Evolutionary conservation across 73 alveolate species (phyloP).

Genomic region (Stentor coeruleus): DNA sequence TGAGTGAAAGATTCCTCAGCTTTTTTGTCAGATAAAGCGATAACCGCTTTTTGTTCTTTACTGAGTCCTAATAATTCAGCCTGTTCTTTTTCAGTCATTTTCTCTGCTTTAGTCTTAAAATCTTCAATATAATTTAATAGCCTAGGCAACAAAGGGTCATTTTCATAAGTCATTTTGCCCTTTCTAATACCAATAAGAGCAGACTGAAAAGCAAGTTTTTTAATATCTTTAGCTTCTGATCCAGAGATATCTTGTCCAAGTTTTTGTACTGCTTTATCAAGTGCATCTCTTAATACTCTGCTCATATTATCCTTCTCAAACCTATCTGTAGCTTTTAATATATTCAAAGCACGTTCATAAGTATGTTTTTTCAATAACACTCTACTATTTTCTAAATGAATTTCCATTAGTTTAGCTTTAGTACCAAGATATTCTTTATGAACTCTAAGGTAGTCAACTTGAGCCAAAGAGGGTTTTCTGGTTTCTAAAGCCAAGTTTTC

Average conservation of each 20-base stretch:
- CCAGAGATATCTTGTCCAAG: slow-evolving; percentile 9
- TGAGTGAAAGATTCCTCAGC: slow-evolving; percentile 10
- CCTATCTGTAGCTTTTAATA: neutral
- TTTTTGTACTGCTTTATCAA: neutral
- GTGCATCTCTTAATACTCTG: neutral
- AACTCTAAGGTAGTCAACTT: slow-evolving; percentile 17
- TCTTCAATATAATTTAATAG: slow-evolving; percentile 9
- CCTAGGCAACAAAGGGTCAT: slow-evolving; percentile 22
- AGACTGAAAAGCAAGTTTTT: slow-evolving; percentile 17
- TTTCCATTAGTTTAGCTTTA: neutral
- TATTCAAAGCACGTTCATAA: slow-evolving; percentile 17
- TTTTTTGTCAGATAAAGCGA: neutral
- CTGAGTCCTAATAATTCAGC: slow-evolving; percentile 21
- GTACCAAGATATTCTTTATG: slow-evolving; percentile 25
- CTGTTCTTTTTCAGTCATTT: neutral
- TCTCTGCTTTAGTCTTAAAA: slow-evolving; percentile 4
- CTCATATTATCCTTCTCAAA: slow-evolving; percentile 21
- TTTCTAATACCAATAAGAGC: slow-evolving; percentile 20
- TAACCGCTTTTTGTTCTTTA: slow-evolving; percentile 18
- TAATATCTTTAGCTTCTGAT: neutral
- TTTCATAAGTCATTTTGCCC: slow-evolving; percentile 29
- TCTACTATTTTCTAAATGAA: slow-evolving; percentile 16
- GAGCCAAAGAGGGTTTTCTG: slow-evolving; percentile 5
- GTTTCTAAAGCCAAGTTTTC: slow-evolving; percentile 21
- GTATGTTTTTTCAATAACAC: slow-evolving; percentile 21